phyloP scores from a whole-genome alignment of 2,329 filamentous ascomycete species.

The Leptographium lundbergii region DNA sequence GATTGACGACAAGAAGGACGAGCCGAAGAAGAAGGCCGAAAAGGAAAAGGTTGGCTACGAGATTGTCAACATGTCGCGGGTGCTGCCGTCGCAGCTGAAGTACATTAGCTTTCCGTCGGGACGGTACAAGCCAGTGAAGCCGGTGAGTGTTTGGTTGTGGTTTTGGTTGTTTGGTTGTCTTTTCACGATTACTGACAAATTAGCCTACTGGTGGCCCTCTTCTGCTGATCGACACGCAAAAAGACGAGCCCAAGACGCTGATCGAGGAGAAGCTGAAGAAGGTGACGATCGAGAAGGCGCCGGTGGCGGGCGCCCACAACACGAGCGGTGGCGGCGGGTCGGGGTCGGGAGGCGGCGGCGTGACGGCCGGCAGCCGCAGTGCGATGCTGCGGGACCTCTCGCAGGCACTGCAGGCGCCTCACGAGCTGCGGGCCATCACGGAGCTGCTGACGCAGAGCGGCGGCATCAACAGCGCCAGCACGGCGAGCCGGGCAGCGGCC shows the following conservation, averaged over 20 bases:
- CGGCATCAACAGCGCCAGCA: slow-evolving; percentile 11
- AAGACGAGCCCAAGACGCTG: slow-evolving; percentile 63
- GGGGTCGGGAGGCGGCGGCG: slow-evolving; percentile 2
- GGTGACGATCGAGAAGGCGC: slow-evolving; percentile 48
- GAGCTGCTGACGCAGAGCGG: slow-evolving; percentile 19
- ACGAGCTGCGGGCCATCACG: slow-evolving; percentile 26
- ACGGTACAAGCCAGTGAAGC: slow-evolving; percentile 80
- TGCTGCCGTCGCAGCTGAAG: slow-evolving; percentile 85
- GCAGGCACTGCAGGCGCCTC: slow-evolving; percentile 7
- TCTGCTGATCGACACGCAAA: slow-evolving; percentile 74
- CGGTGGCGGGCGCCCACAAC: slow-evolving; percentile 28
- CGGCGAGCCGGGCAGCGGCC: slow-evolving; percentile 22
- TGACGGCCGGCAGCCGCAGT: slow-evolving; percentile 8
- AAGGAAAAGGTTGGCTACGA: slow-evolving; percentile 97
- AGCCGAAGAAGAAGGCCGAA: slow-evolving; percentile 77
- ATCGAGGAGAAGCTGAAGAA: slow-evolving; percentile 93
- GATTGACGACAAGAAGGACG: slow-evolving; percentile 48
- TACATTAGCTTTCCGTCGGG: slow-evolving; percentile 87
- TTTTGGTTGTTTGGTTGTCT: neutral
- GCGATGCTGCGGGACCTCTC: slow-evolving; percentile 8
- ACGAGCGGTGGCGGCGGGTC: neutral
- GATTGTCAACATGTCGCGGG: slow-evolving; percentile 91
- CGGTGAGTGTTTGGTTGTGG: slow-evolving; percentile 39
- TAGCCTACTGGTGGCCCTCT: slow-evolving; percentile 89
- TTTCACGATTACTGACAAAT: neutral